Conservation (phyloP, 495 filamentous ascomycete genomes). For the Neurospora intermedia region DNA sequence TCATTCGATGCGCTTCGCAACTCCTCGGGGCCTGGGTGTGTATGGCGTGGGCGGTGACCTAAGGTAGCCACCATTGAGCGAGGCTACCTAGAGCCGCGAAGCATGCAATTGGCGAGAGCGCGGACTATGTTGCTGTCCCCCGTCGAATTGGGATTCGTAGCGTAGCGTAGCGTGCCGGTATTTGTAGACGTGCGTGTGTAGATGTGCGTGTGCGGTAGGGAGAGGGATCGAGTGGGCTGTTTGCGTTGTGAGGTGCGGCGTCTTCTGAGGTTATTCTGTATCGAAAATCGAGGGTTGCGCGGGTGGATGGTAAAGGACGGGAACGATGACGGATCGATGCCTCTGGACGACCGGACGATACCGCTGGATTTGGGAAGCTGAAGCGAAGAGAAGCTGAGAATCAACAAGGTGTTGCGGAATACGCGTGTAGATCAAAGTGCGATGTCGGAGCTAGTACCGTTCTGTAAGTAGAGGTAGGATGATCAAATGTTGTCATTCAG, state of each 20-base stretch:
- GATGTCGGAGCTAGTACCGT: neutral
- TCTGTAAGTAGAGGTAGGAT: neutral
- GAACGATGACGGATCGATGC: neutral
- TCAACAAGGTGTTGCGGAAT: neutral
- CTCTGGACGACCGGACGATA: neutral
- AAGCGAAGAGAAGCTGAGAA: neutral
- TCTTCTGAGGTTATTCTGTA: neutral
- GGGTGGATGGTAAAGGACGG: neutral
- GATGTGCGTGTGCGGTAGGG: neutral
- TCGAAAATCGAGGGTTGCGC: neutral
- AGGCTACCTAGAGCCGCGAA: neutral
- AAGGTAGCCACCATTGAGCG: conserved; percentile 17
- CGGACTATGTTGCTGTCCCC: neutral
- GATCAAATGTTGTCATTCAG: neutral
- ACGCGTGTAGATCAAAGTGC: neutral
- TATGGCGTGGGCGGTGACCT: conserved; percentile 3
- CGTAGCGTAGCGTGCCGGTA: neutral
- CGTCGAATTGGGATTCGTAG: neutral
- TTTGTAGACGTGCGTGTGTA: too few relatives aligned
- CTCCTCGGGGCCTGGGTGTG: conserved; percentile 11
- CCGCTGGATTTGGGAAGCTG: neutral
- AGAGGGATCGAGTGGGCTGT: neutral
- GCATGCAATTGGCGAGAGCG: conserved; percentile 6
- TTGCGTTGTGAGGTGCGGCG: too few relatives aligned
- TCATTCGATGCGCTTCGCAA: conserved; percentile 36